Conservation (phyloP, 2,329 filamentous ascomycete species). For the Kalmusia sp. region DNA sequence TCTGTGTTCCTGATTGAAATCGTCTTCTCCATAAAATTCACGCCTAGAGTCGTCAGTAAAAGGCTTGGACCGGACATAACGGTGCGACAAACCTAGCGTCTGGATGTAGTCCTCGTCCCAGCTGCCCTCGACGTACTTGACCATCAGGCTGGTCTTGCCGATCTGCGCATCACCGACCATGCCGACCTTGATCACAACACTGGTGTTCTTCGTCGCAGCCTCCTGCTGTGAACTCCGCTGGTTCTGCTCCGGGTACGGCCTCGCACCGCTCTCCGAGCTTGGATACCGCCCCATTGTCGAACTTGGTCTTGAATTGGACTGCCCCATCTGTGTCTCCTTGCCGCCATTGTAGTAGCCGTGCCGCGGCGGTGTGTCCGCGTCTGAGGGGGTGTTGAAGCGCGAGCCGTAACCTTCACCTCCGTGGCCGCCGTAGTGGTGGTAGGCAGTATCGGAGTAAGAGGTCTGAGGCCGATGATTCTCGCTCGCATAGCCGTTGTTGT, state of each 20-base stretch:
- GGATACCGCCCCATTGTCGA: constrained; percentile 59
- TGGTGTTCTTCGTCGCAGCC: constrained; percentile 58
- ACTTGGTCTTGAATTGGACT: constrained; percentile 53
- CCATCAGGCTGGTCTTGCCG: constrained; percentile 98
- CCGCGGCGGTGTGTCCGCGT: constrained; percentile 54
- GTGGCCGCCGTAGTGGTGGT: constrained; percentile 46
- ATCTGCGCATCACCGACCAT: constrained; percentile 99
- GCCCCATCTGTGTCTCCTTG: constrained; percentile 44
- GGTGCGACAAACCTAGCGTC: constrained; percentile 71
- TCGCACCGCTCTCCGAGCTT: constrained; percentile 50
- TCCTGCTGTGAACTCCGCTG: constrained; percentile 52
- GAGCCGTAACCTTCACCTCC: constrained; percentile 35
- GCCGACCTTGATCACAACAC: constrained; percentile 97
- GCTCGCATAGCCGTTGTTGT: constrained; percentile 45
- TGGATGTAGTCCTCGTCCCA: constrained; percentile 99
- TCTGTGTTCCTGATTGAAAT: constrained; percentile 99
- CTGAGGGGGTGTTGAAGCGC: constrained; percentile 55
- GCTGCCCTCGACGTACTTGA: constrained; percentile 98
- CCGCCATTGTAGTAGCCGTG: constrained; percentile 40
- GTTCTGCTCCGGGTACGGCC: constrained; percentile 57
- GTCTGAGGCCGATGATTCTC: constrained; percentile 59
- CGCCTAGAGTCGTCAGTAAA: constrained; percentile 62
- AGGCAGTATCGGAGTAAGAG: constrained; percentile 60
- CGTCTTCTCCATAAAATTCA: constrained; percentile 99
- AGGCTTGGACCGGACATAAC: not conserved